These are phyloP conservation scores for Penicillium chermesinum DNA, from an alignment of 495 filamentous ascomycete genomes.

Conservation along the genomic window DNA sequence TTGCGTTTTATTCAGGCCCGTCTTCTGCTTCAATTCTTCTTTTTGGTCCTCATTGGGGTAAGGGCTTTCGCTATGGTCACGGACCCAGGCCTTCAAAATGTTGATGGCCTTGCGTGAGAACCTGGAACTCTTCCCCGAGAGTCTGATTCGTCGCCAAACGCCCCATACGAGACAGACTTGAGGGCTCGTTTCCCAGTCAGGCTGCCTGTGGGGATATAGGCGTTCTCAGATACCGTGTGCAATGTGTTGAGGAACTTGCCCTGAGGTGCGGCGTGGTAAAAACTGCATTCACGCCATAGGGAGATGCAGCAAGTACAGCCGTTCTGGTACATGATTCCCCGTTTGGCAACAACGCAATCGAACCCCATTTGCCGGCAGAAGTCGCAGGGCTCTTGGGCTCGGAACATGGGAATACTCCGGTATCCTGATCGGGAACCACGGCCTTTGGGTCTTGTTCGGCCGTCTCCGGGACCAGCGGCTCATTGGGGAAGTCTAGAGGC, in stretches of 20 bases:
- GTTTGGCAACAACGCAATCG: slow-evolving; percentile 68
- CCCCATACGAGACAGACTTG: slow-evolving; percentile 36
- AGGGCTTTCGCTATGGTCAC: slow-evolving; percentile 66
- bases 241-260: slow-evolving; percentile 48
- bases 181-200: slow-evolving; percentile 36
- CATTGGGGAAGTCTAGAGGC: slow-evolving; percentile 31
- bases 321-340: slow-evolving; percentile 56
- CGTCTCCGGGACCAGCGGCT: slow-evolving; percentile 25
- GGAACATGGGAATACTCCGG: slow-evolving; percentile 42
- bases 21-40: slow-evolving; percentile 62
- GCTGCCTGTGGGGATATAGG: slow-evolving; percentile 31
- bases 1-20: slow-evolving; percentile 69
- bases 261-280: slow-evolving; percentile 47
- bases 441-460: slow-evolving; percentile 21
- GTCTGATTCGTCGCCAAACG: slow-evolving; percentile 33
- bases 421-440: slow-evolving; percentile 28
- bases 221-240: slow-evolving; percentile 47
- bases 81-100: slow-evolving; percentile 73
- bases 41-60: slow-evolving; percentile 82
- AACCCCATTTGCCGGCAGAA: slow-evolving; percentile 65
- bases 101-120: slow-evolving; percentile 70
- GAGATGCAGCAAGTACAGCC: slow-evolving; percentile 77
- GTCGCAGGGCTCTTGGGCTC: slow-evolving; percentile 56
- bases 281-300: slow-evolving; percentile 68
- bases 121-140: slow-evolving; percentile 49